Percentiles rank a stretch among this genome's conserved stretches.
These are phyloP conservation scores for Babesia ovata DNA, from an alignment of 169 alveolate genomes.

Conservation along the genomic window DNA sequence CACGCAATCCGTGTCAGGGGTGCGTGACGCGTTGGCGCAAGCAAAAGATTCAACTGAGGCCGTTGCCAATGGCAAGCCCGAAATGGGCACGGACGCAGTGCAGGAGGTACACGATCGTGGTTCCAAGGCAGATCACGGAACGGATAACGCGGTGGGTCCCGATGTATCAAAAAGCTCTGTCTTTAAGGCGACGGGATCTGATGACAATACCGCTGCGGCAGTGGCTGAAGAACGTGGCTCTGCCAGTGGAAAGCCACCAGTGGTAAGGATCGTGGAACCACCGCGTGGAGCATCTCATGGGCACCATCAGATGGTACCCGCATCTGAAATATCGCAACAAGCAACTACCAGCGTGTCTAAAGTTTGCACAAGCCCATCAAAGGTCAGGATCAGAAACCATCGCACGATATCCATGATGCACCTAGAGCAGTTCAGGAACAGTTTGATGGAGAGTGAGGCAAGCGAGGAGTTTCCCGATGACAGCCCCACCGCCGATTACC, in stretches of 20 bases:
- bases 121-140: too few relatives aligned
- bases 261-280: neutral
- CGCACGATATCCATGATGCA: slow-evolving; percentile 17
- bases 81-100: too few relatives aligned
- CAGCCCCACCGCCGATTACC: slow-evolving; percentile 11
- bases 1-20: too few relatives aligned
- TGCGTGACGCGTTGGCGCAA: too few relatives aligned
- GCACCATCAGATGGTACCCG: neutral
- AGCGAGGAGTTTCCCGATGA: neutral
- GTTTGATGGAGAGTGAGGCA: neutral
- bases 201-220: too few relatives aligned
- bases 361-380: neutral
- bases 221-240: neutral
- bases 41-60: too few relatives aligned
- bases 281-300: neutral
- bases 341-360: neutral
- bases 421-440: slow-evolving; percentile 16
- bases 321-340: neutral
- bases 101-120: too few relatives aligned
- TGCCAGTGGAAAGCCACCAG: neutral
- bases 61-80: too few relatives aligned
- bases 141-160: too few relatives aligned
- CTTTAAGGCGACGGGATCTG: too few relatives aligned
- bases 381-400: slow-evolving; percentile 4
- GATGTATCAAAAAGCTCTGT: too few relatives aligned